Percentiles rank a stretch among this genome's conserved stretches.
Evolutionary conservation across 805 yeast genomes (phyloP).

Genomic region (Candida ipomoeae): DNA sequence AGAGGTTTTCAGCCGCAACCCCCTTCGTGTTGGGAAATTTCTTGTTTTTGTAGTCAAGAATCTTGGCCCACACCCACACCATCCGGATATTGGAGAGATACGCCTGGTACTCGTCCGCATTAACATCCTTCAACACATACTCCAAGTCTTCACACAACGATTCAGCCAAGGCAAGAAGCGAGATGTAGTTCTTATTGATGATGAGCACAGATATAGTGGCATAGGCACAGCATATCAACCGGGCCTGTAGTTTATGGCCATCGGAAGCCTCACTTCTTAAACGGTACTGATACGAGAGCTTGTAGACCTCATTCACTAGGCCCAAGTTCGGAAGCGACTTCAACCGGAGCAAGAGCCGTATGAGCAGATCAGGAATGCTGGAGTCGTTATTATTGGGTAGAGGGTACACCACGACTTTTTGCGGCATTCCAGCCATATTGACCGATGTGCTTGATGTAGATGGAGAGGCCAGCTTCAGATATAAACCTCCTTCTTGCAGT

Average conservation of each 20-base stretch:
- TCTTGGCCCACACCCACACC: conserved; percentile 16
- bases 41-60: background rate
- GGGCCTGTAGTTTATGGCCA: conserved; percentile 17
- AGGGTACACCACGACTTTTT: conserved; percentile 23
- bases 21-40: background rate
- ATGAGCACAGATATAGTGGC: conserved; percentile 28
- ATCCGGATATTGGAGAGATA: conserved; percentile 23
- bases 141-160: conserved; percentile 16
- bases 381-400: conserved; percentile 35
- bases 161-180: conserved; percentile 25
- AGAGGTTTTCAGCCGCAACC: background rate
- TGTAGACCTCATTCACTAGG: conserved; percentile 42
- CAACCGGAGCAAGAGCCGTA: conserved; percentile 35
- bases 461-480: background rate
- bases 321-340: conserved; percentile 40
- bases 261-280: conserved; percentile 11
- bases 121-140: background rate
- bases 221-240: conserved; percentile 30
- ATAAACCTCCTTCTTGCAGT: background rate
- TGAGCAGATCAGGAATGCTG: conserved; percentile 23
- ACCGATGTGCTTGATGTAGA: background rate
- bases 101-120: background rate
- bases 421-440: background rate
- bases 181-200: conserved; percentile 27
- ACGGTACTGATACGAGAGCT: conserved; percentile 36